Base-by-base conservation (phyloP, 495 filamentous ascomycete species). In the Cryomyces antarcticus region DNA sequence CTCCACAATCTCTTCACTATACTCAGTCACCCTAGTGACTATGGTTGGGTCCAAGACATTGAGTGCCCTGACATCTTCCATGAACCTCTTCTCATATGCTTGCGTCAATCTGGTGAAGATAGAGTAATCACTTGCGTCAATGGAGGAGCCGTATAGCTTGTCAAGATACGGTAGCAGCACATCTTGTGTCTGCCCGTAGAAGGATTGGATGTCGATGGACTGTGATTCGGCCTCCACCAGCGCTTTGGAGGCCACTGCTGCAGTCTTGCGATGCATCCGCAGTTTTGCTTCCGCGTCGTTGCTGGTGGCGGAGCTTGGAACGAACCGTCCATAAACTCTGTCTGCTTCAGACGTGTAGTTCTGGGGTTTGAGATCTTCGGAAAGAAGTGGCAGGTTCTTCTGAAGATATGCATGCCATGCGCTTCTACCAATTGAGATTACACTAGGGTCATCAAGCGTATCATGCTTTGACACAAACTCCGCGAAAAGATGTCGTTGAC, bases 181-280 rank as follows among this genome's bases (percentile, higher is more conserved):
- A 42, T 81, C 77, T 33, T 75, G 57, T 0, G 70, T 66, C 11
- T 61, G 56, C 2, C 54, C 51, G 41, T 68, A 74, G 53, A 76
- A 77, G 3, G 75, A 67, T 34, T 77, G 72, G 4, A 48, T 17
- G 38, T 49, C 37, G 1, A 53, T 31, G 11, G 43, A 39, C 13
- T 44, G 30, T 3, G 50, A 35, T 9, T 48, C 48, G 9, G 49
- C 46, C 4, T 42, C 12, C 3, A 38, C 9, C 9, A 62, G 42
- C 5, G 56, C 59, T 38, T 52, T 46, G 0, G 53, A 51, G 28
- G 62, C 62, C 5, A 54, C 47, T 6, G 44, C 43, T 17, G 77
- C 75, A 3, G 82, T 93, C 54, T 72, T 80, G 43, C 94, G 72
- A 51, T 94, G 85, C 86, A 94, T 93, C 55, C 92, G 93, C 41